These are phyloP conservation scores for Trichoderma endophyticum DNA, from an alignment of 2,329 filamentous ascomycete species.

Conservation along the genomic window DNA sequence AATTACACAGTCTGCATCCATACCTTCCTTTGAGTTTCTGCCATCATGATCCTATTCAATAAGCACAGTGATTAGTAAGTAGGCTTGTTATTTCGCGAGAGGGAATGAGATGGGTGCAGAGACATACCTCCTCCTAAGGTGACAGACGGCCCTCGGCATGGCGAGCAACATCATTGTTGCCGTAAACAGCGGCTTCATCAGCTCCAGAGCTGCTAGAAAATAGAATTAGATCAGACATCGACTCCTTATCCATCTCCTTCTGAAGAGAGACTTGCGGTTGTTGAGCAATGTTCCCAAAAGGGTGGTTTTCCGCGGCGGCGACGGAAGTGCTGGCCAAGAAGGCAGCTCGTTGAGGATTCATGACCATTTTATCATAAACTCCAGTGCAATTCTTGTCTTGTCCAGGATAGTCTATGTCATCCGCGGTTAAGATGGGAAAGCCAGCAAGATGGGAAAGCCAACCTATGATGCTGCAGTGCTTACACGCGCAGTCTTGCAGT, in stretches of 20 bases:
- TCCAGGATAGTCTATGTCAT: conserved; percentile 21
- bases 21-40: neutral
- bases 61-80: neutral
- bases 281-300: neutral
- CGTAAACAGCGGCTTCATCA: neutral
- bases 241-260: neutral
- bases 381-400: neutral
- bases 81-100: neutral
- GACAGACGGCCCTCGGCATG: conserved; percentile 25
- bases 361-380: neutral
- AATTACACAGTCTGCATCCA: neutral
- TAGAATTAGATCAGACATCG: neutral
- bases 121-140: conserved; percentile 28
- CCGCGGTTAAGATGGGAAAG: neutral
- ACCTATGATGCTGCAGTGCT: conserved; percentile 19
- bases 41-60: neutral
- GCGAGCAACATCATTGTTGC: neutral
- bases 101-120: neutral
- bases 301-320: neutral
- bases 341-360: neutral
- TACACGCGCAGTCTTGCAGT: conserved; percentile 17
- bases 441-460: neutral
- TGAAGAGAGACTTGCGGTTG: neutral
- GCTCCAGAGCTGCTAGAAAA: neutral
- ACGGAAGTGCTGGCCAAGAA: neutral